Evolutionary conservation across 1,284 basidiomycete genomes (phyloP).

Genomic region (Phylloboletellus chloephorus): DNA sequence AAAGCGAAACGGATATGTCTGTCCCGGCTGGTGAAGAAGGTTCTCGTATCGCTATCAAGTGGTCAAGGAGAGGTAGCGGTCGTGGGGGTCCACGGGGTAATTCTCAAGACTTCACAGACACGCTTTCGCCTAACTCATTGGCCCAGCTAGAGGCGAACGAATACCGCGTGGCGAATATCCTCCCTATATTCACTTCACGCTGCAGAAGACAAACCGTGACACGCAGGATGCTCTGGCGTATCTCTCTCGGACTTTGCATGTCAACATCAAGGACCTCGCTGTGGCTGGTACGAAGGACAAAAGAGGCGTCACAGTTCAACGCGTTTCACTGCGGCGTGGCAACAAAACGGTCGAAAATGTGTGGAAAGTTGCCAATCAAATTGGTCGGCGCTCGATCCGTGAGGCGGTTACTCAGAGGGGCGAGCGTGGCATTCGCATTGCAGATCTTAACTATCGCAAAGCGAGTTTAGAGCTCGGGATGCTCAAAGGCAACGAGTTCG

Average conservation of each 20-base stretch:
- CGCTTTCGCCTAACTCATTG: constrained; percentile 8
- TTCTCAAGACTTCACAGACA: background rate
- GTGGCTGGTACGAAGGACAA: constrained; percentile 99
- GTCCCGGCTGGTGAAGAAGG: constrained; percentile 52
- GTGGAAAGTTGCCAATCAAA: constrained; percentile 74
- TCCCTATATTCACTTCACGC: constrained; percentile 92
- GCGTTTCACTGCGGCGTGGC: constrained; percentile 79
- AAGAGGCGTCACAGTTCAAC: constrained; percentile 91
- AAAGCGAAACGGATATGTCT: constrained; percentile 70
- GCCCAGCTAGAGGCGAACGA: constrained; percentile 35
- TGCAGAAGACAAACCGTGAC: constrained; percentile 98
- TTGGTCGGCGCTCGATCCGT: constrained; percentile 52
- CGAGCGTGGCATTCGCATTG: constrained; percentile 86
- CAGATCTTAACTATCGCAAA: constrained; percentile 83
- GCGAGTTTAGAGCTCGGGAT: constrained; percentile 85
- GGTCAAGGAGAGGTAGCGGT: constrained; percentile 50
- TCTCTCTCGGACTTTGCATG: constrained; percentile 71
- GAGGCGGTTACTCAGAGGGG: constrained; percentile 67
- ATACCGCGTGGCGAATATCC: constrained; percentile 62
- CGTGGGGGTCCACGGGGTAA: constrained; percentile 38
- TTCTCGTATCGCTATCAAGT: constrained; percentile 68
- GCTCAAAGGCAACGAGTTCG: constrained; percentile 93
- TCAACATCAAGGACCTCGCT: constrained; percentile 73
- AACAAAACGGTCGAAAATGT: constrained; percentile 79
- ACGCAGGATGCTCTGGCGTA: constrained; percentile 90